These are phyloP conservation scores for Mortierella hygrophila DNA, from an alignment of 192 early-diverging fungal genomes.

Conservation along the genomic window DNA sequence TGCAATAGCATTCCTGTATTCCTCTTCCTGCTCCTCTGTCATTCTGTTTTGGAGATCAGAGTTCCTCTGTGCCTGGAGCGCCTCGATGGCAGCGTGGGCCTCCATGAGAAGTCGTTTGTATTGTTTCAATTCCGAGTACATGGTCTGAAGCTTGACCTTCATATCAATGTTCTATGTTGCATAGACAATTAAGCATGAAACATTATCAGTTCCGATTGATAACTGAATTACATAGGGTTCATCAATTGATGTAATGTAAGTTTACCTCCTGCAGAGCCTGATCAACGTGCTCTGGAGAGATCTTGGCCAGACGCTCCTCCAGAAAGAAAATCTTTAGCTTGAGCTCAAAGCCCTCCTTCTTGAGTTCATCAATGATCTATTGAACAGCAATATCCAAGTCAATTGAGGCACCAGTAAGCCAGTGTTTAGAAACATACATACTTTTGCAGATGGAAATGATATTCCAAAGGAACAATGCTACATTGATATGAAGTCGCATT, in stretches of 20 bases:
- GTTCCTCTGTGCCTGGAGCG: conserved; percentile 55
- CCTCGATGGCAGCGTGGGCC: conserved; percentile 59
- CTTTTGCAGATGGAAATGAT: not conserved
- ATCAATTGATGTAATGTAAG: not conserved
- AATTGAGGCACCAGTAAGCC: not conserved
- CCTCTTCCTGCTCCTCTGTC: conserved; percentile 53
- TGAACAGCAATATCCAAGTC: not conserved
- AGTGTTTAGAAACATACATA: not conserved
- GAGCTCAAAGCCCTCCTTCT: conserved; percentile 68
- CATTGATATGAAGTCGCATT: not conserved
- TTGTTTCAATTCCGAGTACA: conserved; percentile 60
- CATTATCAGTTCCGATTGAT: not conserved
- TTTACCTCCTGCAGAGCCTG: conserved; percentile 66
- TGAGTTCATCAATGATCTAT: conserved; percentile 67
- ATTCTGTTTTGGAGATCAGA: conserved; percentile 58
- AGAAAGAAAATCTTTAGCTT: conserved; percentile 68
- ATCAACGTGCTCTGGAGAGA: conserved; percentile 68
- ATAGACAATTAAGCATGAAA: not conserved
- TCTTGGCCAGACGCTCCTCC: conserved; percentile 61
- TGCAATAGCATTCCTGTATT: conserved; percentile 46
- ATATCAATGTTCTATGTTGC: conserved; percentile 63
- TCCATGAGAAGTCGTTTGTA: conserved; percentile 63
- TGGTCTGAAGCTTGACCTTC: conserved; percentile 60
- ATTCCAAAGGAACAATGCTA: not conserved
- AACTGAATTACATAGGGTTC: not conserved